These are phyloP conservation scores for Boletus mariae DNA, from an alignment of 1,284 basidiomycete species.

Conservation along the genomic window DNA sequence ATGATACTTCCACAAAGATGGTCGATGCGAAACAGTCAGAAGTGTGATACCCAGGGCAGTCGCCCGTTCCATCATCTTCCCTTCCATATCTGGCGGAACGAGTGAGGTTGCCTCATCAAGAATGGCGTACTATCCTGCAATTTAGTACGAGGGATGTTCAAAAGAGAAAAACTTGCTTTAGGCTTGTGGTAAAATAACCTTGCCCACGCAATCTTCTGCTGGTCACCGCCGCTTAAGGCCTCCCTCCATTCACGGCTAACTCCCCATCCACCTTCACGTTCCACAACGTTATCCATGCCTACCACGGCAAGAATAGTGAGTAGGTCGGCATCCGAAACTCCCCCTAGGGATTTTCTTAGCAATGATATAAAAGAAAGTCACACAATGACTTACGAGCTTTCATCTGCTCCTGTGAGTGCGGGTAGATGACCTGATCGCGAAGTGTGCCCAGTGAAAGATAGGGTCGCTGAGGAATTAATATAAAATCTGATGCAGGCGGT, in stretches of 20 bases:
- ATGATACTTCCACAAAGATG: constrained; percentile 95
- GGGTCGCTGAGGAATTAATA: constrained; percentile 93
- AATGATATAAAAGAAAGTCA: background rate
- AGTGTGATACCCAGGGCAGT: constrained; percentile 85
- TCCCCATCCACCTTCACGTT: constrained; percentile 97
- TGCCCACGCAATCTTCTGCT: constrained; percentile 95
- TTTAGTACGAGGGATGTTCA: background rate
- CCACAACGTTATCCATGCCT: constrained; percentile 85
- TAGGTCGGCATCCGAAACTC: constrained; percentile 76
- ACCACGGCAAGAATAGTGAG: constrained; percentile 73
- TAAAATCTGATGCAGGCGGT: constrained; percentile 85
- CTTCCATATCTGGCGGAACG: constrained; percentile 91
- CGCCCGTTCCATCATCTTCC: constrained; percentile 94
- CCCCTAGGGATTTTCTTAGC: constrained; percentile 40
- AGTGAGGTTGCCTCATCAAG: constrained; percentile 95
- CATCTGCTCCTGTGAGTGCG: constrained; percentile 81
- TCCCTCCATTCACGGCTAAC: constrained; percentile 89
- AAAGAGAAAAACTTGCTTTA: constrained; percentile 50
- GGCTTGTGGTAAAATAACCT: constrained; percentile 94
- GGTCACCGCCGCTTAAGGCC: constrained; percentile 83
- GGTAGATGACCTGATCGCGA: constrained; percentile 89
- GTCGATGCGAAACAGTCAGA: constrained; percentile 88
- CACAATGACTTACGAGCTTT: constrained; percentile 49
- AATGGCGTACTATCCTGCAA: constrained; percentile 75
- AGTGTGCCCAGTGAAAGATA: constrained; percentile 93